Conservation (phyloP, 139 green algal species). For the Picochlorum sp. region DNA sequence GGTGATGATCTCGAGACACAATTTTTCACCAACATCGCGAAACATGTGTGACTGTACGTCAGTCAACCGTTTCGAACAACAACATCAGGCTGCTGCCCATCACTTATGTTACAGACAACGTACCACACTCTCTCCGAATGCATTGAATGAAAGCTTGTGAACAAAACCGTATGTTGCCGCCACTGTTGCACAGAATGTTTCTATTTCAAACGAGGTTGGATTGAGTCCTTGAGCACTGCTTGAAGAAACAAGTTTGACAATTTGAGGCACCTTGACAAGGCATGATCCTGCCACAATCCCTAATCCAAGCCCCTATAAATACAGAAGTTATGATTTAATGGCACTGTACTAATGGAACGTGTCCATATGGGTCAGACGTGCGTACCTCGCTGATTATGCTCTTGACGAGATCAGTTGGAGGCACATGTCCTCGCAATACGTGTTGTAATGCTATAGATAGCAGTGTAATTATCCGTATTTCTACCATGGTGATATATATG, state of each 20-base stretch:
- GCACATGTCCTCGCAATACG: conserved; percentile 7
- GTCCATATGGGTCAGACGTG: background rate
- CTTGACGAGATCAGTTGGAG: conserved; percentile 13
- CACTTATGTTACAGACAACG: background rate
- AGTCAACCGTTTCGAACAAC: too few species aligned
- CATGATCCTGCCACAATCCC: conserved; percentile 54
- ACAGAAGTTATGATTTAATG: background rate
- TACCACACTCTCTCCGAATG: conserved; percentile 66
- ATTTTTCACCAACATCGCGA: too few species aligned
- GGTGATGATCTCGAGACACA: too few species aligned
- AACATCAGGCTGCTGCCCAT: background rate
- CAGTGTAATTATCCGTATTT: background rate
- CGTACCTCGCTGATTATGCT: conserved; percentile 24
- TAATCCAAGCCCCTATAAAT: conserved; percentile 52
- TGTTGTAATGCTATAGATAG: background rate
- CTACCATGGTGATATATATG: background rate
- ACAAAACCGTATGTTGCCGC: conserved; percentile 59
- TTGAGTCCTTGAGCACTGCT: conserved; percentile 59
- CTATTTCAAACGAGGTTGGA: conserved; percentile 60
- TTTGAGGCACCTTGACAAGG: conserved; percentile 74
- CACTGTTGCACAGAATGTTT: conserved; percentile 56
- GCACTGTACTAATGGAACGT: too few species aligned
- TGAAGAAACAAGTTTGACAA: conserved; percentile 38
- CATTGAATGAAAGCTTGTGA: conserved; percentile 56
- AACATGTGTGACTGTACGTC: too few species aligned